Base-by-base conservation (phyloP, 768 basidiomycete genomes). In the Boletus vermiculosoides region DNA sequence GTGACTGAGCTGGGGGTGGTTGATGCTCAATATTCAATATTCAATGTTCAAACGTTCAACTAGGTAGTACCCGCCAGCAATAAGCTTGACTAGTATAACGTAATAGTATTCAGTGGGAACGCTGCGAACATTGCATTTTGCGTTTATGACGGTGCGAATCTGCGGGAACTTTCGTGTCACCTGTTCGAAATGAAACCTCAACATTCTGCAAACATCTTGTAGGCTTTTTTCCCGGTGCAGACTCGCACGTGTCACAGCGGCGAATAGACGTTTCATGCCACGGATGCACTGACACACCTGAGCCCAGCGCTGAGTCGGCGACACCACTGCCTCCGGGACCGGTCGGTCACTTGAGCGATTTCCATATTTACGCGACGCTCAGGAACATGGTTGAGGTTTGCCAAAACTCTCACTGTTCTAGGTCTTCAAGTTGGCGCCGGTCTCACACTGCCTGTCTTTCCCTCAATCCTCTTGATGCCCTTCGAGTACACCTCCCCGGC, bases 321-420 rank as follows among this genome's bases (percentile, higher is more conserved):
- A 28, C 36, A 33, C 36, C 30, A 53, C 23, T 25, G 31, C 18
- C n/a, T 23, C 42, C 31, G 56, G 50, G 16, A 28, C 44, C 11
- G 31, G 25, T 48, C 45, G 37, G 51, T 30, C 39, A 20, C n/a
- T 30, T 23, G 25, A n/a, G 22, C 56, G 25, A 33, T 41, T 59
- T 62, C 60, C 55, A 52, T 66, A 67, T 62, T 60, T 63, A 61
- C 46, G 33, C 54, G 52, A 56, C 37, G 25, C 46, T 16, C 65
- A 66, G 65, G 65, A 56, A 66, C 64, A 25, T 16, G 11, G 34
- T n/a, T 31, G 44, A 11, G 16, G 36, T 16, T 28, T 30, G 20
- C 45, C 55, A 61, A 64, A 52, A 55, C 57, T 59, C 66, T 57
- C 66, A 61, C 58, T 56, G 40, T 40, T 33, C 45, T 25, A 45